A percentile compares a stretch with the other conserved stretches of the same genome.
phyloP scores from a whole-genome alignment of 164 flowering plant species.

The Kingdonia uniflora region DNA sequence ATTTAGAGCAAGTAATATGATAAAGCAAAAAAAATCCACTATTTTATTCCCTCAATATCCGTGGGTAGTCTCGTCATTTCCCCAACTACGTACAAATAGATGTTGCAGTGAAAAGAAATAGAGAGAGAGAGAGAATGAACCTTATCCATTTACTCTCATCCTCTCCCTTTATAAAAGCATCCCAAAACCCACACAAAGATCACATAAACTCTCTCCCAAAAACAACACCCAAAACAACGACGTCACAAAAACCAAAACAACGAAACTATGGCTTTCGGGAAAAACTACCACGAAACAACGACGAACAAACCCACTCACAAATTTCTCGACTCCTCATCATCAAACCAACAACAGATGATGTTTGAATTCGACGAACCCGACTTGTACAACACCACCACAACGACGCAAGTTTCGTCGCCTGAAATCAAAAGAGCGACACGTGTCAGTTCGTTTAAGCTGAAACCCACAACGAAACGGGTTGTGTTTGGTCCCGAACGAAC shows the following conservation, averaged over 20 bases:
- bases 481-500: slow-evolving; percentile 5
- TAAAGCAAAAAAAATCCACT: too few species aligned
- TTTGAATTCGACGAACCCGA: slow-evolving; percentile 24
- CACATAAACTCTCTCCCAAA: background rate
- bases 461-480: slow-evolving; percentile 4
- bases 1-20: too few species aligned
- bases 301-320: too few species aligned
- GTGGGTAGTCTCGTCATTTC: too few species aligned
- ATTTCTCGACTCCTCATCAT: too few species aligned
- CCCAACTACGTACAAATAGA: background rate
- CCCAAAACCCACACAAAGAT: background rate
- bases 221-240: background rate
- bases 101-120: background rate
- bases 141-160: slow-evolving; percentile 12
- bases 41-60: too few species aligned
- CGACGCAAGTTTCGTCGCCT: slow-evolving; percentile 4
- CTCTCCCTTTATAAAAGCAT: slow-evolving; percentile 10
- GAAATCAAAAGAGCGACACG: slow-evolving; percentile 1
- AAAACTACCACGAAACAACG: slow-evolving; percentile 6
- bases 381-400: slow-evolving; percentile 4
- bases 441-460: background rate
- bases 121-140: slow-evolving; percentile 3
- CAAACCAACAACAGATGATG: background rate
- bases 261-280: slow-evolving; percentile 11
- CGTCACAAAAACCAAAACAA: background rate